Conservation (phyloP, 495 filamentous ascomycete genomes). For the Trichoderma virens region DNA sequence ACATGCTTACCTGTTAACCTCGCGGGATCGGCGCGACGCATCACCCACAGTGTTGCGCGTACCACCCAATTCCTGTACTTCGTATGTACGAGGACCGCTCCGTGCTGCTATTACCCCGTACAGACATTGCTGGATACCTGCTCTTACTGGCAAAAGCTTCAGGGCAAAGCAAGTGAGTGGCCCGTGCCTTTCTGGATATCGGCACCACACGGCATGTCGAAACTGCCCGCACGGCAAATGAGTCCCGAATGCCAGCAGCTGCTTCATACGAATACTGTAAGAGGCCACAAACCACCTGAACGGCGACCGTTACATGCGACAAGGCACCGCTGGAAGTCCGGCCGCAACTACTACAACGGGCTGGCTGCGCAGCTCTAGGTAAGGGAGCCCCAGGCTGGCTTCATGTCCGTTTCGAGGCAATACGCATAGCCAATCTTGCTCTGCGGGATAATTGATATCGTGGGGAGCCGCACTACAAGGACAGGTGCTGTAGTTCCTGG, state of each 20-base stretch:
- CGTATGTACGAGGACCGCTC: too few species aligned
- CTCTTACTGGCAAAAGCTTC: not conserved
- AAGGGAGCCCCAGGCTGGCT: too few species aligned
- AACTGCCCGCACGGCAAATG: constrained; percentile 1
- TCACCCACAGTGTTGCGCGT: not conserved
- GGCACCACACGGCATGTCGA: not conserved
- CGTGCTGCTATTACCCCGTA: too few species aligned
- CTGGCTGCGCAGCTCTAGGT: not conserved
- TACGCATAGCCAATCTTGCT: too few species aligned
- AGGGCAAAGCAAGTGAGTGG: not conserved
- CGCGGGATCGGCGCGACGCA: not conserved
- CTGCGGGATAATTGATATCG: not conserved
- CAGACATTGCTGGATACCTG: too few species aligned
- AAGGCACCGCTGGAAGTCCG: not conserved
- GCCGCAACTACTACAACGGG: not conserved
- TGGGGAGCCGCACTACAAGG: not conserved
- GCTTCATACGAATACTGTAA: not conserved
- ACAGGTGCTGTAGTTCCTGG: not conserved
- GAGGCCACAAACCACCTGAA: too few species aligned
- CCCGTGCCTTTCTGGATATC: constrained; percentile 5
- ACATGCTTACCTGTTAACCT: constrained; percentile 2
- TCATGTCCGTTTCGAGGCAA: too few species aligned
- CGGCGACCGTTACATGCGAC: too few species aligned
- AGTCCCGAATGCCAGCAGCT: not conserved
- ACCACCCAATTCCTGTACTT: too few species aligned